These are phyloP conservation scores for Aspergillus funiculosus DNA, from an alignment of 495 filamentous ascomycete genomes.

Conservation along the genomic window DNA sequence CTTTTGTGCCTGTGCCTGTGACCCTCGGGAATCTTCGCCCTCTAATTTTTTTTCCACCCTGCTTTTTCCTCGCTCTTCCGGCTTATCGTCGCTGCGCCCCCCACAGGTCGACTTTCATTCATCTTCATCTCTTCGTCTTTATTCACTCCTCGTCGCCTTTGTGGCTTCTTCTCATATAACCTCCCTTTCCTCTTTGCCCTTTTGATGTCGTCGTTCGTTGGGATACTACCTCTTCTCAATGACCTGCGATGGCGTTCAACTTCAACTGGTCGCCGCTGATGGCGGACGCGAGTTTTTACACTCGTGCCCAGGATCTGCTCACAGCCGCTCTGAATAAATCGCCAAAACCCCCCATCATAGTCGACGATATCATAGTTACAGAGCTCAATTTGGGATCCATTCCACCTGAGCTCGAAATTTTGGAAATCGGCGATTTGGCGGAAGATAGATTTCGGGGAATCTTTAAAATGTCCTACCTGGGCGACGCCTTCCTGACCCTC, in stretches of 20 bases:
- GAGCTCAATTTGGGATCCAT: constrained; percentile 92
- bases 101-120: not conserved
- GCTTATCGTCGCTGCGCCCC: constrained; percentile 21
- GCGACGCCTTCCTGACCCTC: constrained; percentile 90
- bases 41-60: constrained; percentile 15
- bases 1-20: constrained; percentile 1
- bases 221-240: constrained; percentile 27
- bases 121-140: constrained; percentile 10
- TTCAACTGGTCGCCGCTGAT: constrained; percentile 99
- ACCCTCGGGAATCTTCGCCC: constrained; percentile 20
- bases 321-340: constrained; percentile 96
- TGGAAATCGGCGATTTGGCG: constrained; percentile 94
- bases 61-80: constrained; percentile 14
- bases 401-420: constrained; percentile 87
- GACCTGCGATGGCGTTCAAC: constrained; percentile 86
- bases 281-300: constrained; percentile 84
- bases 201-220: constrained; percentile 3
- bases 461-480: constrained; percentile 97
- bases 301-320: constrained; percentile 85
- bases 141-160: constrained; percentile 13
- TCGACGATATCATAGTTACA: constrained; percentile 97
- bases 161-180: constrained; percentile 2
- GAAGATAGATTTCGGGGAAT: constrained; percentile 97
- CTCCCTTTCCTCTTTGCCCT: not conserved
- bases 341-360: constrained; percentile 96